These are phyloP conservation scores for Chrysanthemum lavandulifolium DNA, from an alignment of 129 eudicot genomes.

Conservation along the genomic window DNA sequence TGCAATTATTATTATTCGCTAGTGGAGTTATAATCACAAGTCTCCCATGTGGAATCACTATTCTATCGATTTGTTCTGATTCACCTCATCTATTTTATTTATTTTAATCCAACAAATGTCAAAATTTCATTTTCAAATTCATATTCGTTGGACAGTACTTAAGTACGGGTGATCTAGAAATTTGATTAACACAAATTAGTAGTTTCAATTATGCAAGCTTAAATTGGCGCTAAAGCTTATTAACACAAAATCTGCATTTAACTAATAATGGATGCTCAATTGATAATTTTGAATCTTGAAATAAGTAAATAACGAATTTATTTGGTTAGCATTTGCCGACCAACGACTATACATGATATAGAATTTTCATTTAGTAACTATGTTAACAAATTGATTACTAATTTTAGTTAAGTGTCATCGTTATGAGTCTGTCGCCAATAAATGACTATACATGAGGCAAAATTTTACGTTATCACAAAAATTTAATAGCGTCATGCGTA, in stretches of 20 bases:
- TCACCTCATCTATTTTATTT: conserved; percentile 22
- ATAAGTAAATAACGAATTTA: too few relatives aligned
- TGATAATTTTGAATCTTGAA: background rate
- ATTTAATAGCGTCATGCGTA: too few relatives aligned
- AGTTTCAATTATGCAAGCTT: background rate
- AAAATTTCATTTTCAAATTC: conserved; percentile 1
- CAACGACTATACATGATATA: too few relatives aligned
- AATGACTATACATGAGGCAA: too few relatives aligned
- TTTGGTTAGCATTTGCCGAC: too few relatives aligned
- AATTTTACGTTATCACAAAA: too few relatives aligned
- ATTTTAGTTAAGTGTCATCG: too few relatives aligned
- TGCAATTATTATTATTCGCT: conserved; percentile 22
- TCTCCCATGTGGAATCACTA: conserved; percentile 45
- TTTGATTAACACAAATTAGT: background rate
- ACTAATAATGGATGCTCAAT: background rate
- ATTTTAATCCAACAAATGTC: background rate
- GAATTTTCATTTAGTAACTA: too few relatives aligned
- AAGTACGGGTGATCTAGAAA: background rate
- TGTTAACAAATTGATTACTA: too few relatives aligned
- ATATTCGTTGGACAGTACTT: conserved; percentile 14
- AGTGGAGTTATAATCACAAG: conserved; percentile 39
- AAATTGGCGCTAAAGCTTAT: background rate
- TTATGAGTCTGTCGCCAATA: too few relatives aligned
- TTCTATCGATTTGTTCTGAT: conserved; percentile 33
- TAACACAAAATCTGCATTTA: background rate